Percentiles rank a stretch among this genome's conserved stretches.
phyloP scores from a whole-genome alignment of 805 yeast genomes.

The Brettanomyces custersianus region DNA sequence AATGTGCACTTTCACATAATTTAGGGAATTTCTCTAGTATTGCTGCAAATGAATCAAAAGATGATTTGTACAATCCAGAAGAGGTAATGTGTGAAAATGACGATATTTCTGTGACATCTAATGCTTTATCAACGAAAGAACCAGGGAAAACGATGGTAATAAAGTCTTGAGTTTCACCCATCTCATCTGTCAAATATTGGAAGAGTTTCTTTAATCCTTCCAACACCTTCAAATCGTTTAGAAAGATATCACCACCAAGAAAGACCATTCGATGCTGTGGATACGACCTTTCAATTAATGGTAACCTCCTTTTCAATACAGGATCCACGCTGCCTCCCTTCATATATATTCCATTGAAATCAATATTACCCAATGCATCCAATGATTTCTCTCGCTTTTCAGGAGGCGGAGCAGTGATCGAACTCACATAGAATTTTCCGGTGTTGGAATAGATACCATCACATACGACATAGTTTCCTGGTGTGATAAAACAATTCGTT shows the following conservation, averaged over 20 bases:
- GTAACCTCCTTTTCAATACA: conserved; percentile 44
- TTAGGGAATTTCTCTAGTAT: conserved; percentile 51
- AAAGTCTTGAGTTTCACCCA: conserved; percentile 27
- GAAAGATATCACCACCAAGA: conserved; percentile 64
- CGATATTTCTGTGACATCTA: conserved; percentile 45
- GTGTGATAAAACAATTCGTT: conserved; percentile 54
- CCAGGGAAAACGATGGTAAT: conserved; percentile 69
- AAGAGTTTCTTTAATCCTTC: conserved; percentile 64
- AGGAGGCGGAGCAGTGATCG: conserved; percentile 81
- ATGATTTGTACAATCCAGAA: conserved; percentile 49
- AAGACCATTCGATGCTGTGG: conserved; percentile 52
- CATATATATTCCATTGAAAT: conserved; percentile 34
- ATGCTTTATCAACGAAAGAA: conserved; percentile 63
- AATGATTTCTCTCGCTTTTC: conserved; percentile 61
- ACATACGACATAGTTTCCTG: conserved; percentile 71
- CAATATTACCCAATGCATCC: conserved; percentile 72
- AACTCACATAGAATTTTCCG: conserved; percentile 63
- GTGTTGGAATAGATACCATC: conserved; percentile 79
- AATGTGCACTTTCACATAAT: conserved; percentile 41
- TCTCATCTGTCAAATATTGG: conserved; percentile 39
- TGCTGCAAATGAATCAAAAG: conserved; percentile 68
- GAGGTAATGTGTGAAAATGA: conserved; percentile 37
- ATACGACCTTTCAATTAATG: conserved; percentile 42
- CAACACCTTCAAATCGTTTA: conserved; percentile 51
- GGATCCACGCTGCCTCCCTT: conserved; percentile 48